Percentiles rank a stretch among this genome's conserved stretches.
phyloP scores from a whole-genome alignment of 441 rosid species.

The Gossypium gossypioides region DNA sequence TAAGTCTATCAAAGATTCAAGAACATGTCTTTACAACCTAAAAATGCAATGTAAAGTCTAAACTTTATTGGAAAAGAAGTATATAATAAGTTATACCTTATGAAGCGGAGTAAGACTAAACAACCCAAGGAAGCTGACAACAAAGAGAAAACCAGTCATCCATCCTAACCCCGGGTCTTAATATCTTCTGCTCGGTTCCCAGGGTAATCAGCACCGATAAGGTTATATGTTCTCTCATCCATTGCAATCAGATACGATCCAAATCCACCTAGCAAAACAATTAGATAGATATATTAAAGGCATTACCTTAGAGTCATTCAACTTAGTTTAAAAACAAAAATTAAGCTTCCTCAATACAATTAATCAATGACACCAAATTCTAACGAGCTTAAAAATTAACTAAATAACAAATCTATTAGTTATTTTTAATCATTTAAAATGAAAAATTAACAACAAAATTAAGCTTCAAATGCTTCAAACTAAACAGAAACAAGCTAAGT shows the following conservation, averaged over 20 bases:
- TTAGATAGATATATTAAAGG: neutral
- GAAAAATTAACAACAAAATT: neutral
- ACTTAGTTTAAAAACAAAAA: neutral
- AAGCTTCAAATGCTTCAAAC: neutral
- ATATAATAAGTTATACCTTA: conserved; percentile 34
- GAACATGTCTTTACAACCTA: neutral
- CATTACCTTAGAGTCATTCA: neutral
- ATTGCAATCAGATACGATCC: conserved; percentile 73
- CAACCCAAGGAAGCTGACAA: conserved; percentile 76
- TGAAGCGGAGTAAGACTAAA: conserved; percentile 79
- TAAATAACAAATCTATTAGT: neutral
- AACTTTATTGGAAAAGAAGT: neutral
- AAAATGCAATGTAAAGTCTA: neutral
- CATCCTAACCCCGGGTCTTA: conserved; percentile 63
- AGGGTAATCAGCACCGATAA: conserved; percentile 70
- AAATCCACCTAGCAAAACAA: conserved; percentile 53
- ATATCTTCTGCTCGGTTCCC: conserved; percentile 65
- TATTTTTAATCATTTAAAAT: neutral
- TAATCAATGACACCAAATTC: neutral
- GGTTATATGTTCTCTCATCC: conserved; percentile 71
- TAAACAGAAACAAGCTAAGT: neutral
- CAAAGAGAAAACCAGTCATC: conserved; percentile 79
- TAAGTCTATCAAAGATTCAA: neutral
- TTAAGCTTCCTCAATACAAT: neutral
- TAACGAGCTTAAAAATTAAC: neutral